Evolutionary conservation across 2,329 filamentous ascomycete species (phyloP).

Genomic region (Pseudogymnoascus sp.): DNA sequence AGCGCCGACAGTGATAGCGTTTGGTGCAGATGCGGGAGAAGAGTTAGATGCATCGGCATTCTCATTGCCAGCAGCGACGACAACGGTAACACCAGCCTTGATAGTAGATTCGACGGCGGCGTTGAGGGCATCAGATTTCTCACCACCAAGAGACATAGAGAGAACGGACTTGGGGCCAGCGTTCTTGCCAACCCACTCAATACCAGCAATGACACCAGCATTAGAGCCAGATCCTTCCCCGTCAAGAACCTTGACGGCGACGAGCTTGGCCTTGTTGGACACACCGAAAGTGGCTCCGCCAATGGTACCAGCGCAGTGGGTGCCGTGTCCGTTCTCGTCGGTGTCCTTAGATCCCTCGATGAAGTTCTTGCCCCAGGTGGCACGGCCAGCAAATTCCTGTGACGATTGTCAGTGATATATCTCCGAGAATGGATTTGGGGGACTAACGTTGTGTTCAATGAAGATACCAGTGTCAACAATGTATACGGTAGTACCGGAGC

Average conservation of each 20-base stretch:
- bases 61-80: slow-evolving; percentile 50
- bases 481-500: slow-evolving; percentile 23
- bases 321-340: slow-evolving; percentile 35
- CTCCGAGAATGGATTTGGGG: neutral
- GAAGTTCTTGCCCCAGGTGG: slow-evolving; percentile 22
- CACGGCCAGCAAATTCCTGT: slow-evolving; percentile 26
- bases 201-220: slow-evolving; percentile 48
- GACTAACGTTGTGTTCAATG: slow-evolving; percentile 24
- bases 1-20: slow-evolving; percentile 48
- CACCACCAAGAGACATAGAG: slow-evolving; percentile 56
- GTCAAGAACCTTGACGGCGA: slow-evolving; percentile 34
- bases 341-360: slow-evolving; percentile 21
- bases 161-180: slow-evolving; percentile 43
- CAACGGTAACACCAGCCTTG: slow-evolving; percentile 41
- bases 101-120: slow-evolving; percentile 41
- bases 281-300: slow-evolving; percentile 34
- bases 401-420: neutral
- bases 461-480: slow-evolving; percentile 28
- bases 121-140: slow-evolving; percentile 41
- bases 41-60: slow-evolving; percentile 33
- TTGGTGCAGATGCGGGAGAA: slow-evolving; percentile 43
- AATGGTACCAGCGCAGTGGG: slow-evolving; percentile 36
- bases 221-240: slow-evolving; percentile 38
- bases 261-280: slow-evolving; percentile 31
- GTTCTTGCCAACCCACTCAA: slow-evolving; percentile 48